Evolutionary conservation across 495 filamentous ascomycete species (phyloP).

Genomic region (Penicillium cosmopolitanum): DNA sequence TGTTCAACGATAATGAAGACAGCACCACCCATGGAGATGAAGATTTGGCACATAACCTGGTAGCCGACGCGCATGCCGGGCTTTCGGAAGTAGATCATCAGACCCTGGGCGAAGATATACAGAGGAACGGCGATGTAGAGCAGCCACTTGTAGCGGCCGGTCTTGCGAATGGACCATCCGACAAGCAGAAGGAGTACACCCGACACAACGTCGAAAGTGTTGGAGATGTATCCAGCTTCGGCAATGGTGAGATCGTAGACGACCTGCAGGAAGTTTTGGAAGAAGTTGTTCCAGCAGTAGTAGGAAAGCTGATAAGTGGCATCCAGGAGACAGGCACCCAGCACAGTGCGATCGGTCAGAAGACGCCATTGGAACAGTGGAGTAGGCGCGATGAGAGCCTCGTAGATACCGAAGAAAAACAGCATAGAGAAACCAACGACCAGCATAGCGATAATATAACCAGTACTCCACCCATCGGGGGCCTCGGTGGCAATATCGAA

Average conservation of each 20-base stretch:
- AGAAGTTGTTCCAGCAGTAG: slow-evolving; percentile 46
- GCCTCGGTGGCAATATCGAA: slow-evolving; percentile 53
- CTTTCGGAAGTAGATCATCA: slow-evolving; percentile 67
- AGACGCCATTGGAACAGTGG: slow-evolving; percentile 56
- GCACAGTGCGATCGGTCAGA: slow-evolving; percentile 54
- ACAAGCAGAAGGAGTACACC: slow-evolving; percentile 46
- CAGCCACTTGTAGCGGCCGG: slow-evolving; percentile 54
- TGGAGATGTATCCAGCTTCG: slow-evolving; percentile 54
- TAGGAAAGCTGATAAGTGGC: slow-evolving; percentile 60
- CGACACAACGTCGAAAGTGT: slow-evolving; percentile 52
- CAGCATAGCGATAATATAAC: slow-evolving; percentile 55
- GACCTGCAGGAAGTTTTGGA: slow-evolving; percentile 67
- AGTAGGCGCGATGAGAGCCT: slow-evolving; percentile 51
- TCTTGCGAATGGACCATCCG: slow-evolving; percentile 54
- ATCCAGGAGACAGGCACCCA: slow-evolving; percentile 55
- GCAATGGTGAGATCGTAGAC: slow-evolving; percentile 59
- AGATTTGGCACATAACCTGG: slow-evolving; percentile 72
- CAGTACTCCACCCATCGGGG: slow-evolving; percentile 42
- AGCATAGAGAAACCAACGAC: slow-evolving; percentile 56
- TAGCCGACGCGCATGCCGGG: slow-evolving; percentile 59
- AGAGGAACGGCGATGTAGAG: slow-evolving; percentile 61
- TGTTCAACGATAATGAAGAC: slow-evolving; percentile 63
- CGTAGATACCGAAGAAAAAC: slow-evolving; percentile 58
- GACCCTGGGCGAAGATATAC: slow-evolving; percentile 54
- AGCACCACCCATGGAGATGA: slow-evolving; percentile 66